These are phyloP conservation scores for Apiospora hydei DNA, from an alignment of 2,329 filamentous ascomycete genomes.

Conservation along the genomic window DNA sequence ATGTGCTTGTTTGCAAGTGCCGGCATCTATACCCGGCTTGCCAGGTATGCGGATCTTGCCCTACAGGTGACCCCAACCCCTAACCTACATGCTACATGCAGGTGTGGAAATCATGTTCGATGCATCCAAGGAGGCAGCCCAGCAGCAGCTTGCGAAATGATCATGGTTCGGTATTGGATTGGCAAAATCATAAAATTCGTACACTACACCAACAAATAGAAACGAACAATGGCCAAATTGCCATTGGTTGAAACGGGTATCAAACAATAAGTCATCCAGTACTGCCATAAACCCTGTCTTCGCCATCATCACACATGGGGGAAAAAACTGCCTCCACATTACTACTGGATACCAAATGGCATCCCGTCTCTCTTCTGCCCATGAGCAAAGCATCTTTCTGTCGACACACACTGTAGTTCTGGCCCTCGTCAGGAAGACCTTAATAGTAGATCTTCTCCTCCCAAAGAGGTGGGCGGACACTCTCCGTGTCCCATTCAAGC, in stretches of 20 bases:
- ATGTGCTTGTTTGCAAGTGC: neutral
- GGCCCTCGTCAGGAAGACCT: neutral
- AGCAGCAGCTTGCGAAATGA: neutral
- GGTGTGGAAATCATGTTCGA: neutral
- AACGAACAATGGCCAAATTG: conserved; percentile 1
- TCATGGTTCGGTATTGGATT: neutral
- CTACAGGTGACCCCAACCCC: neutral
- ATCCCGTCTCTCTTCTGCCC: neutral
- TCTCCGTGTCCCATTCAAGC: conserved; percentile 44
- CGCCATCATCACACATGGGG: neutral
- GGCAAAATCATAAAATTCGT: neutral
- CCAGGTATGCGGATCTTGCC: neutral
- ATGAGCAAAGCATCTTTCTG: neutral
- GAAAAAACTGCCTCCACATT: conserved; percentile 1
- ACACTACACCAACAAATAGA: neutral
- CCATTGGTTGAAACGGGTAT: conserved; percentile 17
- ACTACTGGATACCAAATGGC: neutral
- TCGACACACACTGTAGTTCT: neutral
- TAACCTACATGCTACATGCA: neutral
- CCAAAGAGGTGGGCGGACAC: conserved; percentile 43
- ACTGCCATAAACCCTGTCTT: neutral
- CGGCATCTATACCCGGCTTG: neutral
- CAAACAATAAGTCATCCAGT: conserved; percentile 16
- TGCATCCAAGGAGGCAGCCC: neutral
- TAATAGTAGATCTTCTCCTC: conserved; percentile 46